Evolutionary conservation across 2,329 filamentous ascomycete species (phyloP).

Genomic region (Diaporthe amygdali): DNA sequence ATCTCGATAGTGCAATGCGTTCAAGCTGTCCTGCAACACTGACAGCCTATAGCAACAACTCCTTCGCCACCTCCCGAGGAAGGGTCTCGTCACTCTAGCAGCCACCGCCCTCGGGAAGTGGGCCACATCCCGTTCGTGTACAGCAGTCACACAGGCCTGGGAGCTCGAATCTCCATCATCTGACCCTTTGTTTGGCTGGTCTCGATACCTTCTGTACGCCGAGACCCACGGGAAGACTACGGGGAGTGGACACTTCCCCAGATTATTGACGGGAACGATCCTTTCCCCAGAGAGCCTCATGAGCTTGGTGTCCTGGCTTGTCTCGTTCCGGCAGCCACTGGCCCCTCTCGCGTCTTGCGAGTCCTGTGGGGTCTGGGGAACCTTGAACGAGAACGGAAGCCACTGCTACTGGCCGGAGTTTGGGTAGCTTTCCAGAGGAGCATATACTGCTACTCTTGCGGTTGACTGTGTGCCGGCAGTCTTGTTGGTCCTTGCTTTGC

Average conservation of each 20-base stretch:
- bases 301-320: background rate
- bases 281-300: background rate
- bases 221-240: background rate
- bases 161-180: background rate
- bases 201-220: background rate
- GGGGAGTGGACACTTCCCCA: background rate
- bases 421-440: conserved; percentile 2
- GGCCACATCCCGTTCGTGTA: background rate
- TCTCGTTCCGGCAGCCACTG: conserved; percentile 1
- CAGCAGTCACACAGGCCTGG: background rate
- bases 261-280: background rate
- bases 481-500: background rate
- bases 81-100: background rate
- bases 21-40: background rate
- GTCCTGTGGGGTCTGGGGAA: conserved; percentile 6
- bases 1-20: background rate
- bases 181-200: background rate
- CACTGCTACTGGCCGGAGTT: background rate
- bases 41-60: background rate
- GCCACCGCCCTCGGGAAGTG: background rate
- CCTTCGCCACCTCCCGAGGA: background rate
- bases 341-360: background rate
- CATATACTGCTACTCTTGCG: background rate
- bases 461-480: background rate
- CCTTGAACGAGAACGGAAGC: background rate